These are phyloP conservation scores for Fusarium sp. DNA, from an alignment of 2,329 filamentous ascomycete species.

Conservation along the genomic window DNA sequence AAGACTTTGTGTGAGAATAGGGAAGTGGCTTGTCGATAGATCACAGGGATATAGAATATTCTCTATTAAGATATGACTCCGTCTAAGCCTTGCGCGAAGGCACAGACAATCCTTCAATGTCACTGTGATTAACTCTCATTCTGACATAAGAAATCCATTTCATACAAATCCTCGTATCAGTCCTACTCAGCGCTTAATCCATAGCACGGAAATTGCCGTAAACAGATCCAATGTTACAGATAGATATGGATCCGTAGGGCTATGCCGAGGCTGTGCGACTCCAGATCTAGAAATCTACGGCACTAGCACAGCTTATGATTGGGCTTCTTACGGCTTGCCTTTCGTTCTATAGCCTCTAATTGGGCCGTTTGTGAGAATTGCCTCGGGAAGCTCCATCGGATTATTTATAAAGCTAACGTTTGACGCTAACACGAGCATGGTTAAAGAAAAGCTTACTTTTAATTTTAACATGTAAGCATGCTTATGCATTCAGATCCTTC, in stretches of 20 bases:
- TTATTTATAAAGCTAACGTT: not conserved
- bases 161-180: not conserved
- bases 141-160: not conserved
- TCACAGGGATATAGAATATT: not conserved
- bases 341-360: not conserved
- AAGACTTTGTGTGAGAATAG: no score
- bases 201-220: not conserved
- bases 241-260: not conserved
- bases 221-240: not conserved
- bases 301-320: not conserved
- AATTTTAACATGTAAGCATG: not conserved
- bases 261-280: not conserved
- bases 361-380: not conserved
- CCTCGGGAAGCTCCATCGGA: not conserved
- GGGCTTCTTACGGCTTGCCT: not conserved
- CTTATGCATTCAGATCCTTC: not conserved
- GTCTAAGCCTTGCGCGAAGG: not conserved
- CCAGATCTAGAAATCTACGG: not conserved
- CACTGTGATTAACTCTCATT: not conserved
- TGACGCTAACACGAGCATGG: not conserved
- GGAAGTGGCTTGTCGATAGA: not conserved
- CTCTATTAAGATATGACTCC: not conserved
- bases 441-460: not conserved
- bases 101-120: not conserved
- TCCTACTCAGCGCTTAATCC: not conserved